Evolutionary conservation across 1,284 basidiomycete genomes (phyloP), one percentile per base, ranked within the genome.

Genomic region (Puccinia hordei): DNA sequence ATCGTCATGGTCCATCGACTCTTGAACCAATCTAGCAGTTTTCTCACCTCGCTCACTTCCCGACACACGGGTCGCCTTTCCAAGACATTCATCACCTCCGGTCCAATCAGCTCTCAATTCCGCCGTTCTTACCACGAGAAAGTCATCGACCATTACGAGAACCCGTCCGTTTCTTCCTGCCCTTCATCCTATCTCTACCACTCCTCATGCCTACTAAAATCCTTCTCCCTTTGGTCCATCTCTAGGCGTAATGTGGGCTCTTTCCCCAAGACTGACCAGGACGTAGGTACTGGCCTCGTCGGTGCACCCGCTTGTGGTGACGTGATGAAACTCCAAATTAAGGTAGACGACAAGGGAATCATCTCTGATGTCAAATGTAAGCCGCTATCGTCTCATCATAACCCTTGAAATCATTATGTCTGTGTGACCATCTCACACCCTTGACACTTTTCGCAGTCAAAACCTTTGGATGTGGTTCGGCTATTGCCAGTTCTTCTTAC

Each of bases 311-410:
- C 94, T 89, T 97, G 89, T 85, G 94, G 91, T 22, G 86, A 87
- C 83, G 87, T 87, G 68, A 84, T 86, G 87, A 99, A 99, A 87
- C 91, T 99, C 33, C 95, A 98, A 87, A 99, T 99, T 86, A 93
- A 94, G 84, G 97, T 99, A 81, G 92, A 95, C 87, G 95, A 97
- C 82, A 68, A 71, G 92, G 84, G 94, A 59, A 90, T 98, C 87
- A 99, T 99, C 85, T 93, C 92, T 79, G 96, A 99, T 85, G 97
- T 98, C 86, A 97, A 96, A 87, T 99, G 98, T 90, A 98, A 85
- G 83, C 27, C 30, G n/a, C 17, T 22, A 9, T 30, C 51, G 27
- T 72, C 30, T 41, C 38, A 24, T 17, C 17, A 2, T 49, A 17
- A 17, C 15, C 46, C 46, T 10, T 17, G 30, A 35, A 41, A 68